phyloP scores from a whole-genome alignment of 2,329 filamentous ascomycete species.

The Xylogone sp. region DNA sequence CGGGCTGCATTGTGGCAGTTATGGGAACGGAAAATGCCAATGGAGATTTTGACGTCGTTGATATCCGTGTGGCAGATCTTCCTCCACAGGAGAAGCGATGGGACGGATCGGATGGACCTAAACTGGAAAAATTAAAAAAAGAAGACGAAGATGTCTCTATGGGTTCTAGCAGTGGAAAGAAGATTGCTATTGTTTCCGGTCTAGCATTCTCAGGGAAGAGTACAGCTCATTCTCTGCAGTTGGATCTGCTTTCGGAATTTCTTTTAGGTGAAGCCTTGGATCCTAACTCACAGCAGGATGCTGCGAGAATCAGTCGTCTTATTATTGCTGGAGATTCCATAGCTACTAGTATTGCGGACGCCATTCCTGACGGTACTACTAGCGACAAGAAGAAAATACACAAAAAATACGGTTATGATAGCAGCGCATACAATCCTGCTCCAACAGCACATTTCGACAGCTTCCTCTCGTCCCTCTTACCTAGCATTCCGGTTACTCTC shows the following conservation, averaged over 20 bases:
- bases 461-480: conserved; percentile 77
- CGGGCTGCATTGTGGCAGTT: conserved; percentile 89
- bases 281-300: conserved; percentile 51
- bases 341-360: conserved; percentile 24
- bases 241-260: conserved; percentile 80
- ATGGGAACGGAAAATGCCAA: conserved; percentile 90
- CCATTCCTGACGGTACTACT: conserved; percentile 22
- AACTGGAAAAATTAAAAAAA: conserved; percentile 40
- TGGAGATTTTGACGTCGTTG: conserved; percentile 89
- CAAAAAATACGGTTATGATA: conserved; percentile 95
- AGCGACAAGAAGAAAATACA: conserved; percentile 34
- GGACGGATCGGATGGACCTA: conserved; percentile 56
- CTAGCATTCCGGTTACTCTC: conserved; percentile 82
- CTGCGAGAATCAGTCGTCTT: conserved; percentile 72
- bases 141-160: conserved; percentile 54
- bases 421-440: conserved; percentile 78
- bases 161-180: conserved; percentile 40
- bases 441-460: conserved; percentile 81
- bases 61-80: conserved; percentile 84
- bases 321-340: conserved; percentile 93
- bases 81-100: conserved; percentile 78
- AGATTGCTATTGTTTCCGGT: conserved; percentile 84
- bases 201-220: conserved; percentile 76
- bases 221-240: conserved; percentile 66
- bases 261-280: conserved; percentile 78